These are phyloP conservation scores for Eucalyptus lansdowneana DNA, from an alignment of 345 rosid species.

Conservation along the genomic window DNA sequence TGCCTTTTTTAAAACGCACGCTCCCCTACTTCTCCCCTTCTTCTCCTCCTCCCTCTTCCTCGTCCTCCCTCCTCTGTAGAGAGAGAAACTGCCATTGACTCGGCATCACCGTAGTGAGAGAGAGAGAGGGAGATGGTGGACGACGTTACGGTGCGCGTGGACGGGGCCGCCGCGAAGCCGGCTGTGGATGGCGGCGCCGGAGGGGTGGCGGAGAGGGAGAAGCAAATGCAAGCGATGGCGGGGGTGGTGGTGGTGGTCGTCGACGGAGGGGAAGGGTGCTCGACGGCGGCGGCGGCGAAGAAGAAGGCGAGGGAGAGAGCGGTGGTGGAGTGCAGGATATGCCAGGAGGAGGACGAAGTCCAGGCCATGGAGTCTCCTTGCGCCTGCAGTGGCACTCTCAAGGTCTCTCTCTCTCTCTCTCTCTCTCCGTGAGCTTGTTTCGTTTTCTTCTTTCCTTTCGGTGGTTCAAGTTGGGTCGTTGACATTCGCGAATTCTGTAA, in stretches of 20 bases:
- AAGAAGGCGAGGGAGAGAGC: background rate
- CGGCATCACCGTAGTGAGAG: background rate
- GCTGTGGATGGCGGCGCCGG: background rate
- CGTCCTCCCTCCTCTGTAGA: background rate
- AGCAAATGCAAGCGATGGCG: background rate
- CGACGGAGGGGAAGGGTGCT: background rate
- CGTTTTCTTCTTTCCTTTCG: background rate
- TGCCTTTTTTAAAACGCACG: background rate
- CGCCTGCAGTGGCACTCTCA: constrained; percentile 57
- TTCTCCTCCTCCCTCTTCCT: background rate
- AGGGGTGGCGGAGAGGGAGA: background rate
- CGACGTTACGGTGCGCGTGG: background rate
- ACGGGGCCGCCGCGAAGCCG: background rate
- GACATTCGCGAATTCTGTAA: background rate
- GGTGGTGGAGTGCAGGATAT: constrained; percentile 54
- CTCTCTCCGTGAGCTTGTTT: background rate
- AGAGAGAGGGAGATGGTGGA: background rate
- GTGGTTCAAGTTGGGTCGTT: background rate
- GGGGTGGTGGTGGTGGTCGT: background rate
- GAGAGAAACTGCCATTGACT: background rate
- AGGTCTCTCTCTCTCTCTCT: constrained; percentile 14
- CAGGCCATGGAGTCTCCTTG: constrained; percentile 49
- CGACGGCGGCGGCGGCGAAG: background rate
- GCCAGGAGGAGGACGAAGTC: constrained; percentile 49
- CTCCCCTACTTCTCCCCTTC: background rate